A percentile compares a stretch with the other conserved stretches of the same genome.
Conservation (phyloP, 2,329 filamentous ascomycete species). For the Pseudogymnoascus pannorum region DNA sequence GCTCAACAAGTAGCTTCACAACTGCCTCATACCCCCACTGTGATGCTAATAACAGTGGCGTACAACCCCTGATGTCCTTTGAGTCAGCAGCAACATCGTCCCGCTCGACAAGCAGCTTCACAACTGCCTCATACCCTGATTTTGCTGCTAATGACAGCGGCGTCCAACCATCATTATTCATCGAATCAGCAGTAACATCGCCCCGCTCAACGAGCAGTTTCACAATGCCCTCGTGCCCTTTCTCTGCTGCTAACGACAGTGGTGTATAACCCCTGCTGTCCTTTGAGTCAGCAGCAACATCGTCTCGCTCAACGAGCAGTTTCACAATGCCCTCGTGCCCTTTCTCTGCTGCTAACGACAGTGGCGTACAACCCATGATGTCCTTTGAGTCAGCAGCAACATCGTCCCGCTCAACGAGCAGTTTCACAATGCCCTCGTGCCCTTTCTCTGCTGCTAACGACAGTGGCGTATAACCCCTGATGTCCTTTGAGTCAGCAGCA, state of each 20-base stretch:
- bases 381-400: neutral
- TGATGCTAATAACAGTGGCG: neutral
- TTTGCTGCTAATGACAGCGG: neutral
- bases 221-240: neutral
- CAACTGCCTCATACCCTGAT: neutral
- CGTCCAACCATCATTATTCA: neutral
- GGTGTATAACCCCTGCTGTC: neutral
- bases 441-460: neutral
- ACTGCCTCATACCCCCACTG: constrained; percentile 5
- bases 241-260: neutral
- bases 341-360: neutral
- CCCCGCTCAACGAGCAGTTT: neutral
- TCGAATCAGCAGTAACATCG: neutral
- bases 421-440: neutral
- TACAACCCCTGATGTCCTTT: neutral
- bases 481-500: neutral
- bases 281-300: neutral
- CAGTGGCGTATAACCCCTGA: neutral
- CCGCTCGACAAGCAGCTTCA: constrained; percentile 1
- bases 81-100: neutral
- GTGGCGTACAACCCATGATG: neutral
- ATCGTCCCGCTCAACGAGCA: neutral
- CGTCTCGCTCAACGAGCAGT: neutral
- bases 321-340: neutral
- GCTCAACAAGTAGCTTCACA: no score